A percentile compares a stretch with the other conserved stretches of the same genome.
Evolutionary conservation across 2,329 filamentous ascomycete genomes (phyloP).

Genomic region (Arthrobotrys sinensis): DNA sequence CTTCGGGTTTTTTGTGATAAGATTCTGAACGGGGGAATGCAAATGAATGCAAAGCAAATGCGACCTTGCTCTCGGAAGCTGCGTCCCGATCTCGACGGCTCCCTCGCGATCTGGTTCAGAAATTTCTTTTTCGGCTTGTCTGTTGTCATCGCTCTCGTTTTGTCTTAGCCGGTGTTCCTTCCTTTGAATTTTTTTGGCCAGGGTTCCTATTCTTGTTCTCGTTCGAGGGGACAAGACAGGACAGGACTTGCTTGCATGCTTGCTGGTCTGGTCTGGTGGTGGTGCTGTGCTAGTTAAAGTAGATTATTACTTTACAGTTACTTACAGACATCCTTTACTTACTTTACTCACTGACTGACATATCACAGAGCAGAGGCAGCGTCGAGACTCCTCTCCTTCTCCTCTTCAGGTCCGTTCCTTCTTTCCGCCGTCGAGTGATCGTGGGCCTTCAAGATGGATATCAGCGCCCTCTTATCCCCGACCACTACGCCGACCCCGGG

Average conservation of each 20-base stretch:
- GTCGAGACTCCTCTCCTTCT: slow-evolving; percentile 7
- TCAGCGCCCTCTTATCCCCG: slow-evolving; percentile 59
- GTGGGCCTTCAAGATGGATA: slow-evolving; percentile 52
- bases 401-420: neutral
- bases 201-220: slow-evolving; percentile 8
- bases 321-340: neutral
- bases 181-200: slow-evolving; percentile 1
- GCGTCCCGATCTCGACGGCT: slow-evolving; percentile 40
- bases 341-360: slow-evolving; percentile 2
- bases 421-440: neutral
- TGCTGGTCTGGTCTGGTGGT: neutral
- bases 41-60: slow-evolving; percentile 9
- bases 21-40: neutral
- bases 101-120: slow-evolving; percentile 29
- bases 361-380: slow-evolving; percentile 14
- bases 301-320: neutral
- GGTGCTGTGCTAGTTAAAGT: neutral
- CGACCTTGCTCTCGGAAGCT: slow-evolving; percentile 18
- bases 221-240: neutral
- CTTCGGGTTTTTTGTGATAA: neutral
- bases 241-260: slow-evolving; percentile 2
- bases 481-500: slow-evolving; percentile 60
- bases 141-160: slow-evolving; percentile 51
- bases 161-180: slow-evolving; percentile 10
- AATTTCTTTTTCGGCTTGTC: slow-evolving; percentile 36